phyloP scores from a whole-genome alignment of 192 early-diverging fungal genomes.

The Helicostylum pulchrum region DNA sequence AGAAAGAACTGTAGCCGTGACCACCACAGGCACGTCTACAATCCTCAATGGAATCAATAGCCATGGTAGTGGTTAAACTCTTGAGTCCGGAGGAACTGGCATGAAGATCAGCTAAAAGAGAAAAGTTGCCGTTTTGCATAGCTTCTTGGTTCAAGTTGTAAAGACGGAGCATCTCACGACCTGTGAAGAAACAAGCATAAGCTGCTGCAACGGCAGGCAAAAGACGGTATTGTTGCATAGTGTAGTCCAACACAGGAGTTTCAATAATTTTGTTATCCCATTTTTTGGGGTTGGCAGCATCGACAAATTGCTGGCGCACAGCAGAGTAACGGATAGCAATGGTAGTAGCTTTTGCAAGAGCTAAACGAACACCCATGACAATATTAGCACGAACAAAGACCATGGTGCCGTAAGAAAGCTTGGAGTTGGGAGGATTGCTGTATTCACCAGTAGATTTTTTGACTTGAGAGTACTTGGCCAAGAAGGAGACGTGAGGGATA shows the following conservation, averaged over 20 bases:
- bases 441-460: conserved; percentile 65
- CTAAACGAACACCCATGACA: conserved; percentile 55
- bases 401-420: conserved; percentile 87
- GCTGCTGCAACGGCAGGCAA: conserved; percentile 68
- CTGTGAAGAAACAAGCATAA: conserved; percentile 71
- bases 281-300: conserved; percentile 50
- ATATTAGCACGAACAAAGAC: conserved; percentile 77
- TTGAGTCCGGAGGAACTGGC: conserved; percentile 73
- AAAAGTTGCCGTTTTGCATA: conserved; percentile 58
- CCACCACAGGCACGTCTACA: conserved; percentile 75
- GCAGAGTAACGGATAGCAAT: conserved; percentile 71
- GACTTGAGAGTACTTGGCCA: conserved; percentile 73
- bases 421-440: conserved; percentile 68
- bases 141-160: conserved; percentile 60
- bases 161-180: conserved; percentile 57
- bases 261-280: conserved; percentile 49
- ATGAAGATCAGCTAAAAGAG: conserved; percentile 69
- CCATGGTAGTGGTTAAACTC: conserved; percentile 67
- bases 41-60: conserved; percentile 68
- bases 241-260: conserved; percentile 73
- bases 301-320: conserved; percentile 70
- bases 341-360: conserved; percentile 67
- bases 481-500: conserved; percentile 73
- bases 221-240: conserved; percentile 75
- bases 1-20: conserved; percentile 74